A percentile compares a stretch with the other conserved stretches of the same genome.
Conservation (phyloP, 768 basidiomycete species). For the Calocybe gangraenosa region DNA sequence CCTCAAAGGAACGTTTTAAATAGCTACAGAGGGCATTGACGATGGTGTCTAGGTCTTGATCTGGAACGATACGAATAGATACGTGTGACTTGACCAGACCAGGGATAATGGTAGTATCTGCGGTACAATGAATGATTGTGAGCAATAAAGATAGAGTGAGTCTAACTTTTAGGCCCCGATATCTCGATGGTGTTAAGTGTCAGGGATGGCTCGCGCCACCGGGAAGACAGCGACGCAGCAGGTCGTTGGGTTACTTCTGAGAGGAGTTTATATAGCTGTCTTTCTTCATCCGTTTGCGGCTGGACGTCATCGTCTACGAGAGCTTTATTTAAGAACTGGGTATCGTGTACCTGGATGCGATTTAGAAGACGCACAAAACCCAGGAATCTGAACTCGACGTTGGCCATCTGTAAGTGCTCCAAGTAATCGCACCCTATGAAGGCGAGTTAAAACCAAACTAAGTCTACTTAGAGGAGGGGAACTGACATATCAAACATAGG, state of each 20-base stretch:
- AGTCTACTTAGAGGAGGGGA: background rate
- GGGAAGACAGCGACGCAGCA: slow-evolving; percentile 62
- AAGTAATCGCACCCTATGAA: slow-evolving; percentile 68
- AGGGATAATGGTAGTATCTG: slow-evolving; percentile 89
- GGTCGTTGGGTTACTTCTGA: slow-evolving; percentile 65
- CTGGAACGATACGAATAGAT: slow-evolving; percentile 91
- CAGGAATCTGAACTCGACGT: slow-evolving; percentile 63
- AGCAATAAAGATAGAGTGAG: too few species aligned
- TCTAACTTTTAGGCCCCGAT: slow-evolving; percentile 75
- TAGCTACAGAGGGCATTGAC: slow-evolving; percentile 55
- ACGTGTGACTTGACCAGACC: slow-evolving; percentile 78
- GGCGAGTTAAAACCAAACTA: background rate
- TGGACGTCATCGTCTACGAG: slow-evolving; percentile 72
- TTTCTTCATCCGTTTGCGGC: slow-evolving; percentile 62
- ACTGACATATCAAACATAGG: slow-evolving; percentile 91
- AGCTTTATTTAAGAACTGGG: background rate
- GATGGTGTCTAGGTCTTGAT: slow-evolving; percentile 77
- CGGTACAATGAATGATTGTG: background rate
- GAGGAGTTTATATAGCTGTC: slow-evolving; percentile 61
- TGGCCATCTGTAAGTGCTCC: slow-evolving; percentile 60
- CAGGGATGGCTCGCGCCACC: slow-evolving; percentile 89
- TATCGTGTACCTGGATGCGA: too few species aligned
- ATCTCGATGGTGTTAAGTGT: slow-evolving; percentile 84
- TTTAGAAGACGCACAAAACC: slow-evolving; percentile 90
- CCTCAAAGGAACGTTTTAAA: slow-evolving; percentile 54